Percentiles rank a stretch among this genome's conserved stretches.
phyloP scores from a whole-genome alignment of 106 monocot genomes.

The Triglochin maritima region DNA sequence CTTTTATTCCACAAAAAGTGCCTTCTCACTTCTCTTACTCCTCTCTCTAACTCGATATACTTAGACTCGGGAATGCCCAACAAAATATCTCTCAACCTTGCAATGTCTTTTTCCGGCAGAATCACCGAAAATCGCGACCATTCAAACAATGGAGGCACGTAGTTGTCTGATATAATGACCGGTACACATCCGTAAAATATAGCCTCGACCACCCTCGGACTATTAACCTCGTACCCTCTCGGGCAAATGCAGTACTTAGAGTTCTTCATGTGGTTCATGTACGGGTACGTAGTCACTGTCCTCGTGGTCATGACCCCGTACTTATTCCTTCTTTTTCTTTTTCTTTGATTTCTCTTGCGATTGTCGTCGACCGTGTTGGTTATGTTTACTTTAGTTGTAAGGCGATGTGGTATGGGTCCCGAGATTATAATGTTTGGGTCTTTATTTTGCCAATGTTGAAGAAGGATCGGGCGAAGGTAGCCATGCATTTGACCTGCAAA shows the following conservation, averaged over 20 bases:
- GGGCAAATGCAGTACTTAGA: slow-evolving; percentile 70
- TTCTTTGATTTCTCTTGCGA: neutral
- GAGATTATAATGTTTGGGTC: slow-evolving; percentile 54
- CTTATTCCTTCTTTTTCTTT: neutral
- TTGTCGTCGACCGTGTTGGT: too few species aligned
- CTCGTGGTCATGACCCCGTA: too few species aligned
- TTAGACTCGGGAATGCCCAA: slow-evolving; percentile 27
- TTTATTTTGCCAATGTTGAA: slow-evolving; percentile 23
- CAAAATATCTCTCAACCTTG: slow-evolving; percentile 46
- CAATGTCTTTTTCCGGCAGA: slow-evolving; percentile 38
- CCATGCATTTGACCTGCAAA: slow-evolving; percentile 23
- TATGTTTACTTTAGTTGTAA: neutral
- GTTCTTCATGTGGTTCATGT: slow-evolving; percentile 49
- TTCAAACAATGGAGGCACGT: slow-evolving; percentile 58
- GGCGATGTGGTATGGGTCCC: neutral
- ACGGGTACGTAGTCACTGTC: slow-evolving; percentile 10
- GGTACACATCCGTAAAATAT: slow-evolving; percentile 60
- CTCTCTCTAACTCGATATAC: slow-evolving; percentile 32
- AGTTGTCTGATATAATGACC: slow-evolving; percentile 40
- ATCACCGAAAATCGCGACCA: slow-evolving; percentile 60
- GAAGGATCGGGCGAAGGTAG: slow-evolving; percentile 13
- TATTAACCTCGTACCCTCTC: slow-evolving; percentile 54
- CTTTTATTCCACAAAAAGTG: slow-evolving; percentile 13
- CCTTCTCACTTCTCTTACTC: slow-evolving; percentile 13
- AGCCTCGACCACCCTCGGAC: slow-evolving; percentile 47